Conservation (phyloP, 2,329 filamentous ascomycete genomes). For the Botrytis paeoniae region DNA sequence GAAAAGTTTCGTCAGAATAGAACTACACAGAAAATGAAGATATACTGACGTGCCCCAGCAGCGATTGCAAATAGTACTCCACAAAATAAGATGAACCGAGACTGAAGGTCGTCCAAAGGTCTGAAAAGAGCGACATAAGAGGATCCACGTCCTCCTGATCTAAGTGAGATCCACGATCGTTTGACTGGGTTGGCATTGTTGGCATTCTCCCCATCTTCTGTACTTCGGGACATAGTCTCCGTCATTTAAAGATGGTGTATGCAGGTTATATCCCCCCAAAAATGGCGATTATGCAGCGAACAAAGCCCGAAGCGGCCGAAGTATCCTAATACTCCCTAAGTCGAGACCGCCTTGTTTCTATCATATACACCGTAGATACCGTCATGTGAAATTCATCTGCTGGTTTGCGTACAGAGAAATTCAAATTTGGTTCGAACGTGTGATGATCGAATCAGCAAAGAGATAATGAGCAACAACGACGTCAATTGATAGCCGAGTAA, state of each 20-base stretch:
- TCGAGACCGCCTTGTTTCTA: neutral
- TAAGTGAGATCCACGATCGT: neutral
- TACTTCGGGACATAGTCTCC: neutral
- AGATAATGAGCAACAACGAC: neutral
- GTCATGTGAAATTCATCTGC: neutral
- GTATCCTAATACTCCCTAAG: neutral
- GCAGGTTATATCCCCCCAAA: neutral
- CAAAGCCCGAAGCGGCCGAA: too few relatives aligned
- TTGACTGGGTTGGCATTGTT: neutral
- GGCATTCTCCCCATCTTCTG: neutral
- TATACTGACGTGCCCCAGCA: neutral
- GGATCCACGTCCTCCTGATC: constrained; percentile 21
- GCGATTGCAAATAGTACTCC: constrained; percentile 33
- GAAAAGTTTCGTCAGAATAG: neutral
- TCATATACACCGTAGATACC: neutral
- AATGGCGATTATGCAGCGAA: neutral
- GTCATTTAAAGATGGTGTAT: neutral
- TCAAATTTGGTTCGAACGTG: too few relatives aligned
- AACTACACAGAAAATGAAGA: neutral
- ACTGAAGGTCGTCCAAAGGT: constrained; percentile 43
- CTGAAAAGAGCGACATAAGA: constrained; percentile 49
- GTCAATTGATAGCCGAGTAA: neutral
- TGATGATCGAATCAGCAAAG: neutral
- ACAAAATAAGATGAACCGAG: constrained; percentile 38
- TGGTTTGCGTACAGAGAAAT: neutral